Percentiles rank a stretch among this genome's conserved stretches.
Evolutionary conservation across 805 yeast species (phyloP).

Genomic region (Cyberlindnera maclurae): DNA sequence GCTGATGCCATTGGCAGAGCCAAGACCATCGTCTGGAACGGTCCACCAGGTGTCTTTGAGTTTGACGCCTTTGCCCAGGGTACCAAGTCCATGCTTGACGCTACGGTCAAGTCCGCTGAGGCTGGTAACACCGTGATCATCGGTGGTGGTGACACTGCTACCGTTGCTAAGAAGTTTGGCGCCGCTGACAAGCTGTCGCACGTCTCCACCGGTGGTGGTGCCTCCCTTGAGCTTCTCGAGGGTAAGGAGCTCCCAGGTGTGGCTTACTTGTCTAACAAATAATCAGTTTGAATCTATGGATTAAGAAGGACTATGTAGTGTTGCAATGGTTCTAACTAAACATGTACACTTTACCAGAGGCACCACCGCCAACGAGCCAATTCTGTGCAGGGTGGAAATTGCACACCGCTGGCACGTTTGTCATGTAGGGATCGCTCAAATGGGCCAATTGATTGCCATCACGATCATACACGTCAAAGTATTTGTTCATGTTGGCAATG

Average conservation of each 20-base stretch:
- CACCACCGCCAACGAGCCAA: constrained; percentile 92
- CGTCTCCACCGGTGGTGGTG: constrained; percentile 99
- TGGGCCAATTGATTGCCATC: constrained; percentile 76
- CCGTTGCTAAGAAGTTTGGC: constrained; percentile 97
- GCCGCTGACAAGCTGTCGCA: constrained; percentile 94
- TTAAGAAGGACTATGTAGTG: not conserved
- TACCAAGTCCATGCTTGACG: constrained; percentile 85
- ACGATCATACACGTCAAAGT: constrained; percentile 73
- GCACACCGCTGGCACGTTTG: constrained; percentile 91
- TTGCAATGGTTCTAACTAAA: constrained; percentile 21
- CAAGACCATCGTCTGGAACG: constrained; percentile 99
- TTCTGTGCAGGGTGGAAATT: constrained; percentile 78
- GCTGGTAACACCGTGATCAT: constrained; percentile 92
- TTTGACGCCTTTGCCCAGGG: constrained; percentile 88
- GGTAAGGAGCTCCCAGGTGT: constrained; percentile 99
- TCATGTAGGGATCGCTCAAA: constrained; percentile 51
- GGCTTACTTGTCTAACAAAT: constrained; percentile 77
- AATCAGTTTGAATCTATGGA: constrained; percentile 8
- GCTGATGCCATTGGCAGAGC: constrained; percentile 81
- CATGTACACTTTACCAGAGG: constrained; percentile 81
- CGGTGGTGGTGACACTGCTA: constrained; percentile 99
- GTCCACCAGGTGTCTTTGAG: constrained; percentile 99
- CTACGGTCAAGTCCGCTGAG: constrained; percentile 78
- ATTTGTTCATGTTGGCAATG: constrained; percentile 90
- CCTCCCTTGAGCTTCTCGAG: constrained; percentile 95